Percentiles rank a stretch among this genome's conserved stretches.
These are phyloP conservation scores for Mortierella sp. DNA, from an alignment of 371 early-diverging fungal species.

Conservation along the genomic window DNA sequence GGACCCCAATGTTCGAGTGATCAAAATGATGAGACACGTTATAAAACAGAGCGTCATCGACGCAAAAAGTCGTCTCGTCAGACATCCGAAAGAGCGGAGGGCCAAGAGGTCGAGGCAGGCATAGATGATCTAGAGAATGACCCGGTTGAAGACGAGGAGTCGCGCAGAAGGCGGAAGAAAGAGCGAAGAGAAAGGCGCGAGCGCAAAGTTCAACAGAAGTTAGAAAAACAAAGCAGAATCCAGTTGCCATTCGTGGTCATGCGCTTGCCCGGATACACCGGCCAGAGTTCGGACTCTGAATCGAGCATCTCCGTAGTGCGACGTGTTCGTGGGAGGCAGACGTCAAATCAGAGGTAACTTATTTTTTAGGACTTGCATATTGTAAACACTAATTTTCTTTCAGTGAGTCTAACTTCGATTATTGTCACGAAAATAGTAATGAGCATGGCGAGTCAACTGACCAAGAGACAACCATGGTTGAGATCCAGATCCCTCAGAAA, in stretches of 20 bases:
- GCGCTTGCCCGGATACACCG: constrained; percentile 37
- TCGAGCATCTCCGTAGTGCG: constrained; percentile 44
- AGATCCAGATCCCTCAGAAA: constrained; percentile 42
- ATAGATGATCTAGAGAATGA: constrained; percentile 13
- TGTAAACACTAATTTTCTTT: background rate
- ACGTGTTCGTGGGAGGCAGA: constrained; percentile 27
- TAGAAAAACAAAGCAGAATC: constrained; percentile 19
- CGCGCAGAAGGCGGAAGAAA: constrained; percentile 28
- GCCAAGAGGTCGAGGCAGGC: background rate
- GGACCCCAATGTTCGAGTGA: constrained; percentile 28
- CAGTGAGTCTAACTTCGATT: background rate
- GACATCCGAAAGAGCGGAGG: constrained; percentile 4
- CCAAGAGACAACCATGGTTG: constrained; percentile 35
- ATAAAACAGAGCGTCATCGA: constrained; percentile 25
- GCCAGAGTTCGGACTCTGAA: constrained; percentile 52
- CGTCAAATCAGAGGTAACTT: constrained; percentile 20
- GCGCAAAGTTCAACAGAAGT: constrained; percentile 31
- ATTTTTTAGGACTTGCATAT: background rate
- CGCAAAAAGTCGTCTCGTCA: constrained; percentile 29
- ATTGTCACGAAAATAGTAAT: constrained; percentile 25
- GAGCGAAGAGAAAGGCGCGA: constrained; percentile 38
- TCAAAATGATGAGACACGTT: constrained; percentile 7
- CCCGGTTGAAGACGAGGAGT: constrained; percentile 25
- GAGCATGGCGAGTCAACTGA: constrained; percentile 19
- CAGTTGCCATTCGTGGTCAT: constrained; percentile 38